Evolutionary conservation across 306 rosid genomes (phyloP), one percentile per base, ranked within the genome.

Genomic region (Comarum palustre): DNA sequence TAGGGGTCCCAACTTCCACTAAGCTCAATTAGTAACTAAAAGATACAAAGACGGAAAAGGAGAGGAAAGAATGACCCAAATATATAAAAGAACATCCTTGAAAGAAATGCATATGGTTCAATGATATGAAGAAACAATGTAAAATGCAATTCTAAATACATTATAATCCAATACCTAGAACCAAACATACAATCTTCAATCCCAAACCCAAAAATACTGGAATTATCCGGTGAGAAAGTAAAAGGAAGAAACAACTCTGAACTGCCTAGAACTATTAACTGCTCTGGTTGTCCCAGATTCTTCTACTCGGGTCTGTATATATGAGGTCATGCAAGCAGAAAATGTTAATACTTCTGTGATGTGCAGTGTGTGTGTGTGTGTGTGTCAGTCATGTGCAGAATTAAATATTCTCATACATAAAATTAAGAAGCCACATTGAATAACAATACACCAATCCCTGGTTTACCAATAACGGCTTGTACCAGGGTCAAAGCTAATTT

Each of bases 1-100:
- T 55, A 38, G 24, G 52, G 41, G 51, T 39, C 66, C 66, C 52
- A 55, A 55, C 66, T 71, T 55, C 54, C 66, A 71, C 52, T 66
- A 42, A 64, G 32, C 51, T 16, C 34, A 41, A 42, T 66, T 41
- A 39, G 20, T 66, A 39, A 41, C 70, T 38, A 34, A 41, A 39
- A 41, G 34, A 11, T 41, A 29, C 19, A 65, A 39, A 25, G 27
- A 71, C 19, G 38, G 11, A 16, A 2, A 66, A 39, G 52, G 52
- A 39, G 66, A 54, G 36, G 29, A 15, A 9, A 24, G 45, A 57
- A 16, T 8, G 41, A 29, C 5, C 24, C 50, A 2, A 38, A 5
- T 41, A 57, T 55, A 57, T 39, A 45, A 17, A 16, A 39, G 20
- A 55, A 19, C 75, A 9, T 15, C 4, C 3, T 2, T 24, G 16